Percentiles rank a stretch among this genome's conserved stretches.
Conservation (phyloP, 768 basidiomycete species). For the Pholiota microspora region DNA sequence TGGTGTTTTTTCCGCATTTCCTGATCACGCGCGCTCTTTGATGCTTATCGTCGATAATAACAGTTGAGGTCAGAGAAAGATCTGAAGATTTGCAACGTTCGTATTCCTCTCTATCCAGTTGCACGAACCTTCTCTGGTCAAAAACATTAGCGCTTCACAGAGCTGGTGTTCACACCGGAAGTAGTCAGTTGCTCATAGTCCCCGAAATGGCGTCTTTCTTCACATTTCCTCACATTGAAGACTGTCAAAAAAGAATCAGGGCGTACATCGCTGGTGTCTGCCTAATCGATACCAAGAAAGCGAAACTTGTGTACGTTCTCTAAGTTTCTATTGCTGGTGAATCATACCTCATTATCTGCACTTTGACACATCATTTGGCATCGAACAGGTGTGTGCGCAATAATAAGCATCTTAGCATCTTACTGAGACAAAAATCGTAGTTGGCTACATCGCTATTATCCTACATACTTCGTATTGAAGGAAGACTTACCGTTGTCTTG, state of each 20-base stretch:
- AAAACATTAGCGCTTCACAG: no score
- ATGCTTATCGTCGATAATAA: no score
- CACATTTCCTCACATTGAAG: constrained; percentile 43
- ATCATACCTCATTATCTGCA: neutral
- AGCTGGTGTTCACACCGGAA: no score
- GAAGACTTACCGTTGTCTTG: constrained; percentile 41
- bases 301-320: constrained; percentile 56
- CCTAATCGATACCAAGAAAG: constrained; percentile 52
- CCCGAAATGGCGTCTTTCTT: constrained; percentile 27
- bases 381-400: neutral
- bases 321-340: neutral
- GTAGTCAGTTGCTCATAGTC: neutral
- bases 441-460: constrained; percentile 56
- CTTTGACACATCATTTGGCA: neutral
- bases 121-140: no score
- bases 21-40: no score
- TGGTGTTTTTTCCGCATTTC: no score
- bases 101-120: no score
- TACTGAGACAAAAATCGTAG: constrained; percentile 19
- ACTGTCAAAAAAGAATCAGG: constrained; percentile 48
- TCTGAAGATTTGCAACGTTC: no score
- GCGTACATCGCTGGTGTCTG: constrained; percentile 50
- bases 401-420: neutral
- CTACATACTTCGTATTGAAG: constrained; percentile 50
- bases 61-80: no score